A percentile compares a stretch with the other conserved stretches of the same genome.
Conservation (phyloP, 2,329 filamentous ascomycete genomes). For the Ceratocystis smalleyi region DNA sequence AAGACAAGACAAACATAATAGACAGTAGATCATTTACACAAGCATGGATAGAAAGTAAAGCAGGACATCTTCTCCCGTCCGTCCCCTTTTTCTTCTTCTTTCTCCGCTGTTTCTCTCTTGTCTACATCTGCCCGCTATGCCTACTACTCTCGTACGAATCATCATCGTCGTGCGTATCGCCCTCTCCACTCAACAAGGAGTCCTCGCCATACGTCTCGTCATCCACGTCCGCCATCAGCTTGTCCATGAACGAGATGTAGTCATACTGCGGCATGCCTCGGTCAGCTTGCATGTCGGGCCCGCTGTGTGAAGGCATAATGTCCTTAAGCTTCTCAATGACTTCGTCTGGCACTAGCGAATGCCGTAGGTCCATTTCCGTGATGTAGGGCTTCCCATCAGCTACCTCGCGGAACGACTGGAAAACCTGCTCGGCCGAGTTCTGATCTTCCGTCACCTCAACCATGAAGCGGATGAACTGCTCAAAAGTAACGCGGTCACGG, state of each 20-base stretch:
- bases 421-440: constrained; percentile 96
- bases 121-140: background rate
- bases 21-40: constrained; percentile 1
- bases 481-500: constrained; percentile 73
- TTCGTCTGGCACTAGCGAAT: constrained; percentile 89
- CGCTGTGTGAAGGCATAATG: constrained; percentile 71
- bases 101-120: background rate
- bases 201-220: constrained; percentile 16
- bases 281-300: constrained; percentile 75
- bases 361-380: constrained; percentile 88
- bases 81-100: background rate
- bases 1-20: background rate
- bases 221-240: constrained; percentile 42
- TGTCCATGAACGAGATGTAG: constrained; percentile 95
- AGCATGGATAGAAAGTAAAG: background rate
- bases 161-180: constrained; percentile 14
- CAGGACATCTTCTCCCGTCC: background rate
- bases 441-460: constrained; percentile 97
- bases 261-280: constrained; percentile 77
- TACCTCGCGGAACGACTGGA: constrained; percentile 93
- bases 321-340: constrained; percentile 84
- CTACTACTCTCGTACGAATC: constrained; percentile 12
- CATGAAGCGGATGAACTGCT: constrained; percentile 99
- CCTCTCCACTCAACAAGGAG: constrained; percentile 15
- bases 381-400: constrained; percentile 98